Percentiles rank a stretch among this genome's conserved stretches.
phyloP scores from a whole-genome alignment of 1,139 yeast species.

The Citeromyces siamensis region DNA sequence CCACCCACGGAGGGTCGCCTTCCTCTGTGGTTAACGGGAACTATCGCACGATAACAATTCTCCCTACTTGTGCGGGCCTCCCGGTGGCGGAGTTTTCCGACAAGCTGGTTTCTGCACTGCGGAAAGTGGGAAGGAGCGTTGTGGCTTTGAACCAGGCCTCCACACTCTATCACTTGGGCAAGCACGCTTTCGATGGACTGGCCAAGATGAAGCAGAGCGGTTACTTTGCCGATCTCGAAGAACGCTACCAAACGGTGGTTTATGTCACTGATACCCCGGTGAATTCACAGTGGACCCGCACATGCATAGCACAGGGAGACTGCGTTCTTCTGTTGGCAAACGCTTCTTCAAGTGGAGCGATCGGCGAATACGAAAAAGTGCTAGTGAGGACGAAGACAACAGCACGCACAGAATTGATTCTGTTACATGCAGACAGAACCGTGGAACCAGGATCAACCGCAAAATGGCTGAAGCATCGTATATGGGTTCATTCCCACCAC shows the following conservation, averaged over 20 bases:
- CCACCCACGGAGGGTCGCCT: slow-evolving; percentile 16
- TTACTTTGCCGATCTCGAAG: slow-evolving; percentile 84
- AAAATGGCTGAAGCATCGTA: slow-evolving; percentile 70
- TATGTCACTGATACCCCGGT: slow-evolving; percentile 83
- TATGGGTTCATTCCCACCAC: slow-evolving; percentile 91
- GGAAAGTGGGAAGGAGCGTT: slow-evolving; percentile 60
- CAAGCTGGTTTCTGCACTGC: slow-evolving; percentile 55
- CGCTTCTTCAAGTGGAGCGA: slow-evolving; percentile 48
- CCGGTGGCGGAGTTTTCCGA: slow-evolving; percentile 84
- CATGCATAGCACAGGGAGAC: slow-evolving; percentile 93
- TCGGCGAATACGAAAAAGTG: slow-evolving; percentile 79
- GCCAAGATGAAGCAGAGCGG: slow-evolving; percentile 81
- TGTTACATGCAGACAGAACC: slow-evolving; percentile 71
- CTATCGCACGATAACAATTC: slow-evolving; percentile 72
- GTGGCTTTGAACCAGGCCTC: slow-evolving; percentile 75
- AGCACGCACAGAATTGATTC: slow-evolving; percentile 78
- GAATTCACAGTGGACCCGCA: slow-evolving; percentile 80
- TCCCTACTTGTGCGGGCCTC: slow-evolving; percentile 69
- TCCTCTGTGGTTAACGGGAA: slow-evolving; percentile 21
- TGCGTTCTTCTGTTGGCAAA: slow-evolving; percentile 67
- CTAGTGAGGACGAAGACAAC: slow-evolving; percentile 69
- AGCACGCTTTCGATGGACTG: slow-evolving; percentile 86
- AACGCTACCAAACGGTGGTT: slow-evolving; percentile 72
- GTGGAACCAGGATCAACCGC: slow-evolving; percentile 82
- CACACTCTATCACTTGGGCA: slow-evolving; percentile 69